Conservation (phyloP, 2,329 filamentous ascomycete genomes). For the Curvularia sp. region DNA sequence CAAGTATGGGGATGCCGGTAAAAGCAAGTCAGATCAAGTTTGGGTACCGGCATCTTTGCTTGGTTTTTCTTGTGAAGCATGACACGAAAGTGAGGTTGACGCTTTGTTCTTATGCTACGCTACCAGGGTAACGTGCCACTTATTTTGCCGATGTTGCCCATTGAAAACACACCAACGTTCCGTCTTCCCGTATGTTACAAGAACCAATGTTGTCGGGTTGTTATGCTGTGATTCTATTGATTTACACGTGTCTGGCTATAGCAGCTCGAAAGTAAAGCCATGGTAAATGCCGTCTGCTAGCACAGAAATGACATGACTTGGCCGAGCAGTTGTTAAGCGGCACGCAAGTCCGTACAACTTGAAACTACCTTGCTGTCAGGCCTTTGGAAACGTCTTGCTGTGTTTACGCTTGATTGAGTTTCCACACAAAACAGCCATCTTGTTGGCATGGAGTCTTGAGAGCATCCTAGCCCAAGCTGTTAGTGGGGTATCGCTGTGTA, state of each 20-base stretch:
- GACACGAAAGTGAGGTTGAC: constrained; percentile 14
- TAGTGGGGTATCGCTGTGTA: constrained; percentile 6
- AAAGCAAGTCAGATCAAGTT: constrained; percentile 13
- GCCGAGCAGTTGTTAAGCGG: not conserved
- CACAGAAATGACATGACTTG: constrained; percentile 2
- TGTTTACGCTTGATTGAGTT: constrained; percentile 3
- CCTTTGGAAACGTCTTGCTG: not conserved
- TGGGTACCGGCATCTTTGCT: constrained; percentile 16
- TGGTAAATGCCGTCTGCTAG: not conserved
- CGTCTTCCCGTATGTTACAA: constrained; percentile 1
- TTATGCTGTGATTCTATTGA: constrained; percentile 11
- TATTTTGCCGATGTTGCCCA: constrained; percentile 11
- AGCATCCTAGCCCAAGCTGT: constrained; percentile 4
- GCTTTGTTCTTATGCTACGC: constrained; percentile 11
- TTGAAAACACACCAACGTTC: constrained; percentile 9
- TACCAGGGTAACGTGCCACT: constrained; percentile 12
- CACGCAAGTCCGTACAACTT: constrained; percentile 1
- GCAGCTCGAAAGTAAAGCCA: not conserved
- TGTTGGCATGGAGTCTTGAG: not conserved
- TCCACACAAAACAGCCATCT: not conserved
- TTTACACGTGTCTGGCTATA: constrained; percentile 10
- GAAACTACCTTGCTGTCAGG: constrained; percentile 11
- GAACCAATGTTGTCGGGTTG: not conserved
- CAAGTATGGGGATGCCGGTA: constrained; percentile 16
- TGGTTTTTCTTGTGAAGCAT: constrained; percentile 8